Conservation (phyloP, 345 rosid genomes). For the Tarenaya hassleriana region DNA sequence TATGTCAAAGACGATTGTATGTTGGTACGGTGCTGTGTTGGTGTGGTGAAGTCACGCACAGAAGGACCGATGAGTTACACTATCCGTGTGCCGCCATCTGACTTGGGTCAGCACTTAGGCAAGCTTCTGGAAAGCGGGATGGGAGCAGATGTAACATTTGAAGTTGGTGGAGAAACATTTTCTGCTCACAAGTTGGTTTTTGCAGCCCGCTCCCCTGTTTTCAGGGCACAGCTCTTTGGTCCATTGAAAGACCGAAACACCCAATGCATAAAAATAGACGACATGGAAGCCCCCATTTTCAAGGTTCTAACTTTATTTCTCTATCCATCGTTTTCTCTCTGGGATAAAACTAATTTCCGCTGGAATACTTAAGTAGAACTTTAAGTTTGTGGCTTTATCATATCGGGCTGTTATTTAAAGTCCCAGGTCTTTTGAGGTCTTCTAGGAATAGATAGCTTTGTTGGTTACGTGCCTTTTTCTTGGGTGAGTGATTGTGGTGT, state of each 20-base stretch:
- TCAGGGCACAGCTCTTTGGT: conserved; percentile 78
- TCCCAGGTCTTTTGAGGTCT: conserved; percentile 13
- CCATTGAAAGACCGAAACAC: conserved; percentile 54
- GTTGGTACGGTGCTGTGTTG: conserved; percentile 57
- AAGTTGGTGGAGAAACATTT: conserved; percentile 62
- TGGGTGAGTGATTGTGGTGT: conserved; percentile 60
- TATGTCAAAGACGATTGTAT: conserved; percentile 66
- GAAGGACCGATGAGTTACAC: conserved; percentile 63
- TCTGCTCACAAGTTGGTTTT: conserved; percentile 65
- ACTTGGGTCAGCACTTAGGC: conserved; percentile 51
- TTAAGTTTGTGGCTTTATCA: background rate
- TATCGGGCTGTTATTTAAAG: conserved; percentile 12
- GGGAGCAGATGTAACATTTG: conserved; percentile 47
- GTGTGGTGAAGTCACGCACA: conserved; percentile 66
- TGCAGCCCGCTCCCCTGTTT: conserved; percentile 74
- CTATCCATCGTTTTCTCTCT: conserved; percentile 9
- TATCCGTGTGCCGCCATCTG: conserved; percentile 52
- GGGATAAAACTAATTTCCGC: background rate
- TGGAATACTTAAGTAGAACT: conserved; percentile 4
- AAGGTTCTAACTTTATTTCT: conserved; percentile 37
- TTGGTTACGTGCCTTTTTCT: conserved; percentile 45
- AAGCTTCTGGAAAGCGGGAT: conserved; percentile 52
- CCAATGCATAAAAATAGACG: conserved; percentile 44
- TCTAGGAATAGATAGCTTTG: conserved; percentile 35
- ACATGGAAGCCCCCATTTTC: conserved; percentile 55